Evolutionary conservation across 164 flowering plant genomes (phyloP).

Genomic region (Nymphaea thermarum): DNA sequence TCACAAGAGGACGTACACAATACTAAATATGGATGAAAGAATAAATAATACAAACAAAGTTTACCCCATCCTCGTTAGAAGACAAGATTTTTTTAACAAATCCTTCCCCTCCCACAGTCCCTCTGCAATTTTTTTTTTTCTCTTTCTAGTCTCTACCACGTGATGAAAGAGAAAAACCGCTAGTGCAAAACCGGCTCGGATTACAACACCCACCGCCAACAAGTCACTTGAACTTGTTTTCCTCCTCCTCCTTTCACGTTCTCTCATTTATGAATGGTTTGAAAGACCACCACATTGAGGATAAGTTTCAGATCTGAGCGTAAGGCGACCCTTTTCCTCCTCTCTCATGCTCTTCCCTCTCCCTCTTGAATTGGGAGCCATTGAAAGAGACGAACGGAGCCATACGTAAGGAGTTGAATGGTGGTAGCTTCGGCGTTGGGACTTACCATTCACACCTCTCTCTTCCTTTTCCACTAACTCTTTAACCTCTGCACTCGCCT

Average conservation of each 20-base stretch:
- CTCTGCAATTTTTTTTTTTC: not conserved
- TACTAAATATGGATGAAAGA: no score
- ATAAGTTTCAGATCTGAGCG: conserved; percentile 16
- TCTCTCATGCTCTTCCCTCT: not conserved
- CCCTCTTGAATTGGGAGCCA: conserved; percentile 40
- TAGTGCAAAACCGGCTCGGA: conserved; percentile 1
- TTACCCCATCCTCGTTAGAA: no score
- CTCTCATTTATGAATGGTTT: conserved; percentile 3
- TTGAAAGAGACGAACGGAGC: conserved; percentile 5
- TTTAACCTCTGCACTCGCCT: not conserved
- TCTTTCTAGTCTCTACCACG: not conserved
- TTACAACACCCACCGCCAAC: not conserved
- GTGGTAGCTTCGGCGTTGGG: conserved; percentile 37
- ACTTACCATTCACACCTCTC: not conserved
- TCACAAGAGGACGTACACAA: no score
- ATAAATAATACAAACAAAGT: no score
- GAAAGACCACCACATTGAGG: conserved; percentile 4
- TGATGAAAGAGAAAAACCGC: not conserved
- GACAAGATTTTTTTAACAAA: not conserved
- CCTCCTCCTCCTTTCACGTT: not conserved
- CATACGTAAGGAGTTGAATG: conserved; percentile 46
- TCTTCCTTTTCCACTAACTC: not conserved
- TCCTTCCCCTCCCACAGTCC: not conserved
- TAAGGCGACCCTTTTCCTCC: conserved; percentile 12
- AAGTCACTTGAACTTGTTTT: not conserved